Evolutionary conservation across 768 basidiomycete species (phyloP).

Genomic region (Suillus spraguei): DNA sequence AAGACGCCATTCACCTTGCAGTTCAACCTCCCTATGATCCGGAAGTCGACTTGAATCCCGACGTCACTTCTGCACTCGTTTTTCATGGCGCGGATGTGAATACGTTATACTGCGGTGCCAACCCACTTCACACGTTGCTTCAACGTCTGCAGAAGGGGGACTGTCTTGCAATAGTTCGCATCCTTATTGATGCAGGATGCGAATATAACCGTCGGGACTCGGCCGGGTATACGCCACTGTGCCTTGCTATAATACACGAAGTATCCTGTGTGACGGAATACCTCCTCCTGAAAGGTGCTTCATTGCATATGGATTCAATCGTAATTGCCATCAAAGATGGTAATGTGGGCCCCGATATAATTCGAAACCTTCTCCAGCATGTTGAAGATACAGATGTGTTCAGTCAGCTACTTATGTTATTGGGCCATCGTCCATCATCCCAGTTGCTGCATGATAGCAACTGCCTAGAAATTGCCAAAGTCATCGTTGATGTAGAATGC

Average conservation of each 20-base stretch:
- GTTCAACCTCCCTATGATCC: neutral
- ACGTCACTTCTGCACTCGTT: neutral
- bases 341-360: neutral
- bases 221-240: neutral
- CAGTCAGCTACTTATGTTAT: neutral
- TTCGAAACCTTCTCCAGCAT: neutral
- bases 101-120: neutral
- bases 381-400: neutral
- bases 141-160: neutral
- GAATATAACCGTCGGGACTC: neutral
- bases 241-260: slow-evolving; percentile 1
- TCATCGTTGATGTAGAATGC: neutral
- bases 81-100: neutral
- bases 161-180: neutral
- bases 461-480: neutral
- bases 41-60: neutral
- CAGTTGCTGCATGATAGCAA: neutral
- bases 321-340: neutral
- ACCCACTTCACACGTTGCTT: slow-evolving; percentile 1
- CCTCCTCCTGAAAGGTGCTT: slow-evolving; percentile 1
- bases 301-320: neutral
- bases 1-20: neutral
- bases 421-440: neutral
- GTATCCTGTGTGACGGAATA: neutral
- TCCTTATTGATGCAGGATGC: neutral